Evolutionary conservation across 2,329 filamentous ascomycete genomes (phyloP).

Genomic region (Epichloe glyceriae): DNA sequence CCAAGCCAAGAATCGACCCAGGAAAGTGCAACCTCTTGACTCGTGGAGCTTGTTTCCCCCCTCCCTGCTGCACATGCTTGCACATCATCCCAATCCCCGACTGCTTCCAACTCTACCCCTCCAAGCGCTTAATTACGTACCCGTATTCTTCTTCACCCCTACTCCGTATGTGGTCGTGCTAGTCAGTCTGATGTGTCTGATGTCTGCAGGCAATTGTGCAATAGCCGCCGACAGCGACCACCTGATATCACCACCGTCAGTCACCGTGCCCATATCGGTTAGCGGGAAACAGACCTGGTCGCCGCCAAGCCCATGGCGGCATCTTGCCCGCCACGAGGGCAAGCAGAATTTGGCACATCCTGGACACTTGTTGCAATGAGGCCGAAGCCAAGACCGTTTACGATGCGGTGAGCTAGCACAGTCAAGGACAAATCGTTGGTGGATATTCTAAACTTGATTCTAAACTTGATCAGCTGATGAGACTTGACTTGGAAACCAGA

Average conservation of each 20-base stretch:
- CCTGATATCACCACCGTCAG: background rate
- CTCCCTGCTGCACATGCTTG: background rate
- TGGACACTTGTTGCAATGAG: background rate
- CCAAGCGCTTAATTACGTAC: slow-evolving; percentile 1
- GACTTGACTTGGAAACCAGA: too few relatives aligned
- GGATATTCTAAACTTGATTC: background rate
- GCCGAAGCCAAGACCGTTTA: slow-evolving; percentile 2
- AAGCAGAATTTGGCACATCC: slow-evolving; percentile 5
- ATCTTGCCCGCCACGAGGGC: slow-evolving; percentile 2
- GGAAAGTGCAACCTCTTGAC: slow-evolving; percentile 3
- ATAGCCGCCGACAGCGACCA: background rate
- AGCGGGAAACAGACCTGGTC: background rate
- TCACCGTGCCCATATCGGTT: background rate
- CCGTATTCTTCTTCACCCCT: background rate
- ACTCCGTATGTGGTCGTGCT: background rate
- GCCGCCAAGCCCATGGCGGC: slow-evolving; percentile 4
- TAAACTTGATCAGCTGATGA: too few relatives aligned
- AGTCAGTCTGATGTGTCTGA: background rate
- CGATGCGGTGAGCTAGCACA: slow-evolving; percentile 5
- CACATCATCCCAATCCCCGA: slow-evolving; percentile 3
- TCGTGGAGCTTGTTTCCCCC: background rate
- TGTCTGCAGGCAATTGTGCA: background rate
- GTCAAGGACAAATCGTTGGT: background rate
- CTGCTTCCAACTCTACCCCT: background rate
- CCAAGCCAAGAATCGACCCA: background rate